Percentiles rank a stretch among this genome's conserved stretches.
phyloP scores from a whole-genome alignment of 2,329 filamentous ascomycete genomes.

The Aspergillus brasiliensis region DNA sequence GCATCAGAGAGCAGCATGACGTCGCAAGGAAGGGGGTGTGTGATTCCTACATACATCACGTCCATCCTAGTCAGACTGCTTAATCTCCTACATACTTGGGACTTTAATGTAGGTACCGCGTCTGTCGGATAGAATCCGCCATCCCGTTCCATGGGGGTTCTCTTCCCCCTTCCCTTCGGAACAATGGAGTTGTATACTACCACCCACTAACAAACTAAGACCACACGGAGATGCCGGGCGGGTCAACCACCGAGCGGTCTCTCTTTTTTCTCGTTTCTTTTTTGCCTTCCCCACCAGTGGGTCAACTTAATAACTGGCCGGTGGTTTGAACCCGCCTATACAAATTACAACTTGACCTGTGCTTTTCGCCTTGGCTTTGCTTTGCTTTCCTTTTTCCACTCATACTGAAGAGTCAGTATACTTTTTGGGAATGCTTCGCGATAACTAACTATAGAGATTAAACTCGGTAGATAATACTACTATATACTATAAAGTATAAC shows the following conservation, averaged over 20 bases:
- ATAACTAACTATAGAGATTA: neutral
- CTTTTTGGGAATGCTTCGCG: neutral
- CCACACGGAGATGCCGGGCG: neutral
- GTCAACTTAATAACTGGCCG: conserved; percentile 7
- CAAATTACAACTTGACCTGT: neutral
- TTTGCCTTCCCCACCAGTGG: neutral
- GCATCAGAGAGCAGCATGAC: conserved; percentile 4
- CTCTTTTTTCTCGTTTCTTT: no score
- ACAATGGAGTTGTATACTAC: neutral
- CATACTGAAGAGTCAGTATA: neutral
- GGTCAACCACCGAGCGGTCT: neutral
- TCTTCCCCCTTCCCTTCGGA: neutral
- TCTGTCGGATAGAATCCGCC: neutral
- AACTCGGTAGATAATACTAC: no score
- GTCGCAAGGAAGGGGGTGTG: conserved; percentile 2
- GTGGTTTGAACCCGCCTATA: neutral
- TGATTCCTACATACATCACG: neutral
- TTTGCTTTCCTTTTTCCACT: neutral
- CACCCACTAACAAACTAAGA: neutral
- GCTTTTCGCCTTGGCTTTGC: neutral
- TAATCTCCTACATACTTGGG: neutral
- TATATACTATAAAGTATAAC: no score
- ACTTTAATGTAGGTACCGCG: neutral
- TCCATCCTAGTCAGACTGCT: neutral
- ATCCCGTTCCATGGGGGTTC: neutral